Conservation (phyloP, 192 early-diverging fungal genomes). For the Coemansia sp. region DNA sequence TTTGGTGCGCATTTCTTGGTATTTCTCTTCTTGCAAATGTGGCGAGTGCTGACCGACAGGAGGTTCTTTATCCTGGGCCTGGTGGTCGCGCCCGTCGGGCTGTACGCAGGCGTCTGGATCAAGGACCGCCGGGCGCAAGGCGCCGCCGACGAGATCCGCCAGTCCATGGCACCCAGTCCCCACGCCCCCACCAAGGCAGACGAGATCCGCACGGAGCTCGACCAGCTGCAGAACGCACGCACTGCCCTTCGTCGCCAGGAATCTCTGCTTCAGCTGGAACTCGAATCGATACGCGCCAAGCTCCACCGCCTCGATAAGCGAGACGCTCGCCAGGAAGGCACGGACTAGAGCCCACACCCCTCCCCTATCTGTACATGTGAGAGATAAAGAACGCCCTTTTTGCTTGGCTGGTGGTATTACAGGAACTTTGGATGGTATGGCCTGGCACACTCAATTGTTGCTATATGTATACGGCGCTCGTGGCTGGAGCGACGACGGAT, state of each 20-base stretch:
- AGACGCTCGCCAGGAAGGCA: slow-evolving; percentile 5
- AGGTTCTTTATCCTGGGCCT: slow-evolving; percentile 29
- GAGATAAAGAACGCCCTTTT: too few species aligned
- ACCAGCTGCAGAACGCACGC: slow-evolving; percentile 11
- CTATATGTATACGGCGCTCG: too few species aligned
- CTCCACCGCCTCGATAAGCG: slow-evolving; percentile 22
- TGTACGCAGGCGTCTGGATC: slow-evolving; percentile 29
- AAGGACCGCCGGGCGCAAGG: slow-evolving; percentile 20
- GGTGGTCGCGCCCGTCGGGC: slow-evolving; percentile 28
- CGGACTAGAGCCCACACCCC: too few species aligned
- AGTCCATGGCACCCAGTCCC: not conserved
- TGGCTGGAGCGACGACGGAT: not conserved
- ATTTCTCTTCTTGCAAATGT: not conserved
- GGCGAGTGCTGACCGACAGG: slow-evolving; percentile 12
- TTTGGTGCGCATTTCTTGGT: not conserved
- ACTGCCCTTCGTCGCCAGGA: slow-evolving; percentile 13
- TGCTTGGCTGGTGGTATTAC: too few species aligned
- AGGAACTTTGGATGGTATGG: too few species aligned
- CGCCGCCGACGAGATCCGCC: slow-evolving; percentile 5
- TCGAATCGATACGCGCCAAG: slow-evolving; percentile 30
- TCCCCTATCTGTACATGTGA: too few species aligned
- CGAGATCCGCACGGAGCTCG: slow-evolving; percentile 10
- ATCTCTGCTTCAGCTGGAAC: slow-evolving; percentile 12
- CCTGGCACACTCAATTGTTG: too few species aligned
- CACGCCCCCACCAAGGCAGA: not conserved